Evolutionary conservation across 208 protist genomes (phyloP).

Genomic region (Crithidia sp.): DNA sequence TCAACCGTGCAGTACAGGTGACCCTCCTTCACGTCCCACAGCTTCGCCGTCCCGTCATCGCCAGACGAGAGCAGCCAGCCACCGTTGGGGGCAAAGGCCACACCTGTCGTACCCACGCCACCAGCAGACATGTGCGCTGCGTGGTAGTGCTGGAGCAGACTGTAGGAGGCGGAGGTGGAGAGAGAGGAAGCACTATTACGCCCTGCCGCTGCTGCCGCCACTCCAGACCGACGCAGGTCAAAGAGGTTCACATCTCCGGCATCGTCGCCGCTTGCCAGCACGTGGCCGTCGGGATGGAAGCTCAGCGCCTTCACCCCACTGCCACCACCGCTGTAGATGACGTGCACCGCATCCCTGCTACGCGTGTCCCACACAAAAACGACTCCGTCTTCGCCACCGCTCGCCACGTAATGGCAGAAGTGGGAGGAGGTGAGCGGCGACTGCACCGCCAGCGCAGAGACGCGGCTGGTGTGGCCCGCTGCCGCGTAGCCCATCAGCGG

Average conservation of each 20-base stretch:
- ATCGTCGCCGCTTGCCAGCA: constrained; percentile 70
- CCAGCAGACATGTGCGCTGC: constrained; percentile 61
- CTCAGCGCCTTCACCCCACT: constrained; percentile 58
- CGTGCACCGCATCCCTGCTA: constrained; percentile 49
- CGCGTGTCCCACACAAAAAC: constrained; percentile 87
- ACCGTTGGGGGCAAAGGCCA: constrained; percentile 79
- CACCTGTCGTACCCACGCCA: constrained; percentile 49
- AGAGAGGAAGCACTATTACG: background rate
- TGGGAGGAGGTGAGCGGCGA: constrained; percentile 14
- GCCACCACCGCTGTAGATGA: constrained; percentile 66
- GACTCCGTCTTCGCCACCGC: constrained; percentile 81
- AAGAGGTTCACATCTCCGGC: constrained; percentile 87
- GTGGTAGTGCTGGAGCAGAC: constrained; percentile 84
- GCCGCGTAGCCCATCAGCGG: constrained; percentile 9
- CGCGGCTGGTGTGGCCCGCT: constrained; percentile 82
- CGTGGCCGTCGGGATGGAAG: constrained; percentile 88
- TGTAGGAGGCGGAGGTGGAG: constrained; percentile 26
- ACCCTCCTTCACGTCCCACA: constrained; percentile 89
- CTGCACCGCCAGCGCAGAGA: constrained; percentile 72
- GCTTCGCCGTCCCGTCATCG: constrained; percentile 75
- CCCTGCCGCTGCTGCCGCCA: background rate
- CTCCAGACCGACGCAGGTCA: constrained; percentile 62
- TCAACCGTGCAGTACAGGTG: constrained; percentile 86
- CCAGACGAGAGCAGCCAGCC: constrained; percentile 82
- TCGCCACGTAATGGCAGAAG: constrained; percentile 65